Evolutionary conservation across 2,329 filamentous ascomycete species (phyloP), one percentile per base, ranked within the genome.

Genomic region (Paraphoma chrysanthemicola): DNA sequence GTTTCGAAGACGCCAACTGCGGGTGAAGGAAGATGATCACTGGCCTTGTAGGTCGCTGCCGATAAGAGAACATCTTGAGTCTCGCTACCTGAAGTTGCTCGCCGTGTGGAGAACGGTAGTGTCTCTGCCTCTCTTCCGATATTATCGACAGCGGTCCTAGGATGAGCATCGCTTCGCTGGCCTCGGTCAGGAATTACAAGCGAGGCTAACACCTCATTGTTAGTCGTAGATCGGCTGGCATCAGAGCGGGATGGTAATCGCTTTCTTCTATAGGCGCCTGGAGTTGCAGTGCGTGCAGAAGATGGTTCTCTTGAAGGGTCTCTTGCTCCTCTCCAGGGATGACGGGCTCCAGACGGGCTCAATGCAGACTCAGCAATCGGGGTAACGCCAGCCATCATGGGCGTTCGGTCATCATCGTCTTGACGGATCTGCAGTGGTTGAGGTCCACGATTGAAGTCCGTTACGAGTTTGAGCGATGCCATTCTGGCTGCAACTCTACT

Each of bases 401-500:
- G 93, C 0, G 93, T 97, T 36, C 80, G 80, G 55, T 85, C 84
- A 52, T 85, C 84, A 3, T 83, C 81, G 16, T 82, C 88, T 86
- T 77, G 91, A 88, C 76, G 86, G 88, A 88, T 86, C 59, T 89
- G 88, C 4, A 81, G 80, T 4, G 79, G 79, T 36, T 65, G 67
- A 31, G 72, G 70, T 28, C 71, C 70, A 14, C 62, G 57, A 7
- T 88, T 90, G 69, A 99, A 98, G 0, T 90, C 89, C 0, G 95
- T 98, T 68, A 98, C 96, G 1, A 98, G 85, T 75, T 96, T 97
- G 57, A 98, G 81, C 0, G 94, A 88, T 9, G 92, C 91, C 29
- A 90, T 89, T 79, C 96, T 96, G 11, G 89, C 87, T 49, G 92
- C 87, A 44, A 85, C 78, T 31, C 85, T 76, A 48, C 78, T 81